These are phyloP conservation scores for Helenozyma rhizophorensis DNA, from an alignment of 805 yeast species.

Conservation along the genomic window DNA sequence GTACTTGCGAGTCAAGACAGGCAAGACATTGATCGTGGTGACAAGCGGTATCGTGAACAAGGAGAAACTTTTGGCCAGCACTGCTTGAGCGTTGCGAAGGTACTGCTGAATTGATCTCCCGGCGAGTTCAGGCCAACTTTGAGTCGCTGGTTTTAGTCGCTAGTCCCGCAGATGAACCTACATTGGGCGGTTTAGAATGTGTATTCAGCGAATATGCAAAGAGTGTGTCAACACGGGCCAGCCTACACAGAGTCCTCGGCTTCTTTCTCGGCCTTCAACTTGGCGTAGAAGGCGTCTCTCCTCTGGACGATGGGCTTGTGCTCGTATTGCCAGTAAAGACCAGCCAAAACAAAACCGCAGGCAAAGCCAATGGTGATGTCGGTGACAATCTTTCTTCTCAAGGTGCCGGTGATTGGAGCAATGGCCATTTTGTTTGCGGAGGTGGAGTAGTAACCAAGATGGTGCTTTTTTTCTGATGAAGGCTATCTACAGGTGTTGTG, in stretches of 20 bases:
- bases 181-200: too few species aligned
- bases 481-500: constrained; percentile 9
- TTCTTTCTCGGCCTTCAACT: constrained; percentile 70
- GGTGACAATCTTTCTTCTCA: constrained; percentile 74
- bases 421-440: constrained; percentile 51
- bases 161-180: too few species aligned
- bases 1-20: constrained; percentile 47
- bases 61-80: constrained; percentile 21
- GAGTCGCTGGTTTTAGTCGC: too few species aligned
- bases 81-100: constrained; percentile 1
- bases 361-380: constrained; percentile 72
- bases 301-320: constrained; percentile 69
- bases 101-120: too few species aligned
- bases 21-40: constrained; percentile 38
- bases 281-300: constrained; percentile 83
- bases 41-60: constrained; percentile 43
- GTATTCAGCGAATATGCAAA: constrained; percentile 2
- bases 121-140: too few species aligned
- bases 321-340: constrained; percentile 79
- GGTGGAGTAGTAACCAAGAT: constrained; percentile 1
- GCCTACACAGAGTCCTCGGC: constrained; percentile 42
- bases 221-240: neutral
- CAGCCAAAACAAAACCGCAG: constrained; percentile 54
- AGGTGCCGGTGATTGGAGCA: constrained; percentile 81
- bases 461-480: neutral